These are phyloP conservation scores for Thielaviopsis populi DNA, from an alignment of 2,329 filamentous ascomycete species.

Conservation along the genomic window DNA sequence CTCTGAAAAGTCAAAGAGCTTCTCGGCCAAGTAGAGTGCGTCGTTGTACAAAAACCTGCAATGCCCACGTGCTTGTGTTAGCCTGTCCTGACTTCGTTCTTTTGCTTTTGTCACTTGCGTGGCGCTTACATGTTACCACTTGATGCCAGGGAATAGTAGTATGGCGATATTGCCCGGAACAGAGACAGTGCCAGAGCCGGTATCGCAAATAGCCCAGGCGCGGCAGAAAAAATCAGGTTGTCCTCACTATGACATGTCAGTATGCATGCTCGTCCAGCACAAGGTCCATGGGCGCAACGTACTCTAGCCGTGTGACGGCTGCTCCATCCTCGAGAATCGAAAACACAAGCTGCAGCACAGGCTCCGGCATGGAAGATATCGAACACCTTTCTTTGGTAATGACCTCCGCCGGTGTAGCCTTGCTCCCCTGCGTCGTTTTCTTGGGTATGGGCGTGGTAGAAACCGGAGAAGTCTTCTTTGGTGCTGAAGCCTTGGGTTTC, in stretches of 20 bases:
- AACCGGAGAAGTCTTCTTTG: conserved; percentile 12
- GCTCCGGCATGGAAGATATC: conserved; percentile 74
- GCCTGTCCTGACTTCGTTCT: not conserved
- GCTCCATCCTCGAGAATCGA: conserved; percentile 46
- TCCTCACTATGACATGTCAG: conserved; percentile 24
- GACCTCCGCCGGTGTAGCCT: conserved; percentile 42
- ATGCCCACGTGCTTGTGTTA: not conserved
- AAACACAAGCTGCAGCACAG: conserved; percentile 53
- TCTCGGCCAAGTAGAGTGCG: conserved; percentile 46
- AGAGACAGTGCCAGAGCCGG: conserved; percentile 62
- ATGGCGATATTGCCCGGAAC: conserved; percentile 61
- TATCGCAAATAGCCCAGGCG: conserved; percentile 53
- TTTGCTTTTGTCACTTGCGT: not conserved
- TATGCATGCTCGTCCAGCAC: not conserved
- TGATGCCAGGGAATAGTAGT: conserved; percentile 51
- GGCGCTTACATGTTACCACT: conserved; percentile 47
- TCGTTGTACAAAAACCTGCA: conserved; percentile 52
- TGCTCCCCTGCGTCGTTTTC: conserved; percentile 19
- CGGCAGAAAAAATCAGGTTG: conserved; percentile 50
- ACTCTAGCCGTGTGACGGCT: conserved; percentile 39
- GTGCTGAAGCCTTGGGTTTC: not conserved
- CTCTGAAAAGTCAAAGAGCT: conserved; percentile 33
- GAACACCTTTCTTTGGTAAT: conserved; percentile 74
- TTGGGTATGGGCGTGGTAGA: conserved; percentile 19
- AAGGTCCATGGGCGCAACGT: conserved; percentile 19